A percentile compares a stretch with the other conserved stretches of the same genome.
Conservation (phyloP, 257 asterid species). For the Solanum pennellii region DNA sequence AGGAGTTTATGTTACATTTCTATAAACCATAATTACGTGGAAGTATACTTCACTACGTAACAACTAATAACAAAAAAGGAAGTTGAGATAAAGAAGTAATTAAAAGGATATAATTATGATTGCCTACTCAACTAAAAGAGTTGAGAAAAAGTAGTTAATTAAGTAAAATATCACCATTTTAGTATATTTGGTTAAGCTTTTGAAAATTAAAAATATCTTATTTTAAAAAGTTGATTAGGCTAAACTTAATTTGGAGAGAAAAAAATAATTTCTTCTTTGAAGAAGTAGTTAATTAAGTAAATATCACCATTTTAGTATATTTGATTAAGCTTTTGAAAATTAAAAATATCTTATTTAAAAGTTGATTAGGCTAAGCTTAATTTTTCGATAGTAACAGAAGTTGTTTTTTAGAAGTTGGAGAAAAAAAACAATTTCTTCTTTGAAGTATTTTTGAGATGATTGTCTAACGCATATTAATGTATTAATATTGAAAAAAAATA, state of each 20-base stretch:
- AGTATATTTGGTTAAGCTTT: not conserved
- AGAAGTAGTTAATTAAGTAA: not conserved
- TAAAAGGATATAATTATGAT: not conserved
- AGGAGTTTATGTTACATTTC: not conserved
- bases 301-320: not conserved
- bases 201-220: not conserved
- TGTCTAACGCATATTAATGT: not conserved
- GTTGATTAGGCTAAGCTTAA: not conserved
- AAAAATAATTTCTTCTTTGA: not conserved
- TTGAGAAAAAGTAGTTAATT: not conserved
- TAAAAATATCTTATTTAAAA: not conserved
- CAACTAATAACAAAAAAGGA: not conserved
- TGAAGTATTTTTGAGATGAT: not conserved
- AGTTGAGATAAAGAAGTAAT: not conserved
- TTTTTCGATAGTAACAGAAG: no score
- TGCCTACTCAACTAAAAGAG: not conserved
- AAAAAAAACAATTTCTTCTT: not conserved
- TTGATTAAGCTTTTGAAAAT: not conserved
- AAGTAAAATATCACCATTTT: not conserved
- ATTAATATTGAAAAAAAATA: not conserved
- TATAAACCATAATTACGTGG: not conserved
- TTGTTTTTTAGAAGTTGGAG: not conserved
- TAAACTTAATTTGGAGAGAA: not conserved
- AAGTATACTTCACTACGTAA: not conserved
- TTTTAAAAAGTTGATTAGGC: not conserved